Evolutionary conservation across 2,329 filamentous ascomycete genomes (phyloP).

Genomic region (Pseudogymnoascus sp.): DNA sequence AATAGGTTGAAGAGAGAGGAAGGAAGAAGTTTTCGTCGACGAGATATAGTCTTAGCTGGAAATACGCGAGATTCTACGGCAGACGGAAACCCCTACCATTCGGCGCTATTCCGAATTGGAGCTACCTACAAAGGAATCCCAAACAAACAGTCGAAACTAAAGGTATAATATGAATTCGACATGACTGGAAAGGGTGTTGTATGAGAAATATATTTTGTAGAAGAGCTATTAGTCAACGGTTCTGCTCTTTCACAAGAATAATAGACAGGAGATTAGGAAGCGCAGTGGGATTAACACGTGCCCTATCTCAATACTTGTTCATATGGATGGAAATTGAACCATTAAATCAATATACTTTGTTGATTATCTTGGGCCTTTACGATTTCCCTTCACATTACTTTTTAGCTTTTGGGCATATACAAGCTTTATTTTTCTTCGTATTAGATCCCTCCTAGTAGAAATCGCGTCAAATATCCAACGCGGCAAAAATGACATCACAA

Average conservation of each 20-base stretch:
- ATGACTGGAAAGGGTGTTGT: background rate
- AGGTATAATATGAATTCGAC: background rate
- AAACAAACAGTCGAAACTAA: background rate
- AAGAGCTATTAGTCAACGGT: background rate
- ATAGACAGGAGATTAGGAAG: background rate
- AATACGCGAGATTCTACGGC: conserved; percentile 9
- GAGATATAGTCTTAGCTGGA: conserved; percentile 7
- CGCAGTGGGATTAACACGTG: background rate
- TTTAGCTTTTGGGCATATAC: background rate
- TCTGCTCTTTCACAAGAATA: background rate
- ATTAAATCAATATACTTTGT: no score
- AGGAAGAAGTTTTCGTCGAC: conserved; percentile 9
- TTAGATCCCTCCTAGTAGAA: background rate
- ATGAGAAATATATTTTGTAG: background rate
- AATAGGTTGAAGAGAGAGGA: background rate
- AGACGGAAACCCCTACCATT: background rate
- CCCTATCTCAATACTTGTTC: background rate
- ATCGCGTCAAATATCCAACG: background rate
- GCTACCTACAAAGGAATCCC: background rate
- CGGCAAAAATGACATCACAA: conserved; percentile 6
- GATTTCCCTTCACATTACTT: background rate
- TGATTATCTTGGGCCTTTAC: background rate
- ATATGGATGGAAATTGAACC: background rate
- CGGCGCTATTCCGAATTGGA: conserved; percentile 1
- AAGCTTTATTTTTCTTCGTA: background rate